phyloP scores from a whole-genome alignment of 2,329 filamentous ascomycete species.

The Apiospora pterosperma region DNA sequence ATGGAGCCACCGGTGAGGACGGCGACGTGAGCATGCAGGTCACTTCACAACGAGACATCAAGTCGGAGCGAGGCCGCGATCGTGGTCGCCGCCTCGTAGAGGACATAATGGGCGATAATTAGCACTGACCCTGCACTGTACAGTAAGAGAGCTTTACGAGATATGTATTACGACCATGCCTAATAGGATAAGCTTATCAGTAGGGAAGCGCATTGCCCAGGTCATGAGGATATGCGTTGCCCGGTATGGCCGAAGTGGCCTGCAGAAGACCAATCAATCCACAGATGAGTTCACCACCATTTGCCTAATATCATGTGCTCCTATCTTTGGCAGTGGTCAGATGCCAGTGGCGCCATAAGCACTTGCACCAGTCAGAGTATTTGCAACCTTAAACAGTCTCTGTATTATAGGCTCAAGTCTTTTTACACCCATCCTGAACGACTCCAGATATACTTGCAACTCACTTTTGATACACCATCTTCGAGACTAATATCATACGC shows the following conservation, averaged over 20 bases:
- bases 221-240: neutral
- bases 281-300: neutral
- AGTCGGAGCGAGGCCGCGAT: slow-evolving; percentile 14
- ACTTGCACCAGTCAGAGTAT: neutral
- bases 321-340: neutral
- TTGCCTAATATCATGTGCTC: neutral
- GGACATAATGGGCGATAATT: neutral
- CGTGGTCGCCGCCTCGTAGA: slow-evolving; percentile 5
- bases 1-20: slow-evolving; percentile 21
- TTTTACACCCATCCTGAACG: neutral
- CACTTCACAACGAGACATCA: slow-evolving; percentile 14
- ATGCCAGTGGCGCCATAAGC: neutral
- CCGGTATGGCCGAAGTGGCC: neutral
- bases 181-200: neutral
- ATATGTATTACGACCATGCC: neutral
- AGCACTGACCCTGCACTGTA: neutral
- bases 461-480: neutral
- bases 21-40: slow-evolving; percentile 19
- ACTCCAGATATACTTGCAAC: fast-evolving
- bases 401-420: too few relatives aligned
- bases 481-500: neutral
- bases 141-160: neutral
- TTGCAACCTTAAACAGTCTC: neutral
- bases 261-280: neutral
- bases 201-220: neutral